Evolutionary conservation across 106 monocot species (phyloP).

Genomic region (Narthecium ossifragum): DNA sequence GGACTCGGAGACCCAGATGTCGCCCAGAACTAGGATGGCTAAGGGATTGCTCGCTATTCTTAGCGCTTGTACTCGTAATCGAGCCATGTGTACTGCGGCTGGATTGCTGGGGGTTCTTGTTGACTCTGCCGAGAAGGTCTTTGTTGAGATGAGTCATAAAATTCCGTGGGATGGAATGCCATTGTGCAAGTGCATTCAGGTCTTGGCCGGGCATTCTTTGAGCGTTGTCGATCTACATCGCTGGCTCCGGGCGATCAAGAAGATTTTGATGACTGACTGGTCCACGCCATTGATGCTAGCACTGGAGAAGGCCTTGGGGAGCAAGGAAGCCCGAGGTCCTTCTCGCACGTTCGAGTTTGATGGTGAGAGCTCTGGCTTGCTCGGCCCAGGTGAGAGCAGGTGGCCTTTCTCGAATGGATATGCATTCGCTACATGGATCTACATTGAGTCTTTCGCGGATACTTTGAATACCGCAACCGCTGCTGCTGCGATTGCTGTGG

Average conservation of each 20-base stretch:
- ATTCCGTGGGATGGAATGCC: slow-evolving; percentile 46
- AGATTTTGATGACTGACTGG: slow-evolving; percentile 49
- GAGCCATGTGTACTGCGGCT: slow-evolving; percentile 71
- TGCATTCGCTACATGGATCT: slow-evolving; percentile 91
- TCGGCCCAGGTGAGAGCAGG: slow-evolving; percentile 76
- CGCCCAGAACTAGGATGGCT: slow-evolving; percentile 69
- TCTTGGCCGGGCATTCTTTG: slow-evolving; percentile 73
- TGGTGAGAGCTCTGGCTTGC: slow-evolving; percentile 90
- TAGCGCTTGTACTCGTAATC: slow-evolving; percentile 66
- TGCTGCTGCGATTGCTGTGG: slow-evolving; percentile 80
- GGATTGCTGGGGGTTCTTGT: slow-evolving; percentile 60
- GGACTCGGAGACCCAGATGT: slow-evolving; percentile 46
- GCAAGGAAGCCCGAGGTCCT: slow-evolving; percentile 72
- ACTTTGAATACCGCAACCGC: slow-evolving; percentile 91
- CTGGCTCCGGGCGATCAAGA: slow-evolving; percentile 68
- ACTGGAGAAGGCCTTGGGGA: slow-evolving; percentile 75
- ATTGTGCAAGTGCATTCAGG: slow-evolving; percentile 66
- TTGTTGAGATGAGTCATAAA: slow-evolving; percentile 10
- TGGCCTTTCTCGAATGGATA: slow-evolving; percentile 97
- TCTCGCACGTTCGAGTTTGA: slow-evolving; percentile 83
- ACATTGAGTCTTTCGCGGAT: slow-evolving; percentile 85
- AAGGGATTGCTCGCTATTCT: slow-evolving; percentile 57
- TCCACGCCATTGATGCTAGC: slow-evolving; percentile 48
- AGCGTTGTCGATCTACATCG: slow-evolving; percentile 56
- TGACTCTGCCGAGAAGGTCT: slow-evolving; percentile 41